Evolutionary conservation across 2,329 filamentous ascomycete genomes (phyloP), one percentile per base, ranked within the genome.

Genomic region (Fusarium redolens): DNA sequence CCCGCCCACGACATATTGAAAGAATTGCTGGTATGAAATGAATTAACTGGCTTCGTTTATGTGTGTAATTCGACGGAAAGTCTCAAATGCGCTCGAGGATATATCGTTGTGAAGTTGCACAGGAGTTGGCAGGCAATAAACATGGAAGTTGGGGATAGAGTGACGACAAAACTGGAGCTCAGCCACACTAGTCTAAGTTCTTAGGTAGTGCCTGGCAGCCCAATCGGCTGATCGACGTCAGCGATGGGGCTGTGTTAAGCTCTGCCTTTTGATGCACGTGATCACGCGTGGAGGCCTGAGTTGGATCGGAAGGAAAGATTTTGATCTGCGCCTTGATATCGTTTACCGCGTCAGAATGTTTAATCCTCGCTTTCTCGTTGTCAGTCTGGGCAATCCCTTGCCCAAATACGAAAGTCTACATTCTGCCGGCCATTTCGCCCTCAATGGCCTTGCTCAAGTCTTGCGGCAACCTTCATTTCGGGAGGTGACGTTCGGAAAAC

Each of bases 301-400:
- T 47, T 25, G 30, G 50, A 30, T 37, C 25, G 18, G 17, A 9
- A 35, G 17, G 40, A 65, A 65, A 64, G 48, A 51, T n/a, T 44
- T 64, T 60, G 60, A 58, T 70, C 55, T 18, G 47, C 22, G 37
- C 31, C 55, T 68, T 37, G 48, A 40, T 60, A 43, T 18, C 33
- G 18, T 30, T 40, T 68, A 64, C 60, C 71, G 76, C 67, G 75
- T 64, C 69, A 78, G 51, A 50, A 82, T 82, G 78, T 81, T 82
- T 60, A 81, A 78, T 33, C 82, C 84, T 50, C 88, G 87, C 43
- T 90, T 97, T 75, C 89, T 98, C 63, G 87, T 98, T 77, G 89
- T 95, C 84, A 96, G 94, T 70, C 88, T 99, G 71, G 96, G 96
- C 75, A 98, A 98, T 77, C 94, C 93, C 11, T 86, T 88, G 11